A percentile compares a stretch with the other conserved stretches of the same genome.
Evolutionary conservation across 2,329 filamentous ascomycete species (phyloP).

Genomic region (Mycocentrospora acerina): DNA sequence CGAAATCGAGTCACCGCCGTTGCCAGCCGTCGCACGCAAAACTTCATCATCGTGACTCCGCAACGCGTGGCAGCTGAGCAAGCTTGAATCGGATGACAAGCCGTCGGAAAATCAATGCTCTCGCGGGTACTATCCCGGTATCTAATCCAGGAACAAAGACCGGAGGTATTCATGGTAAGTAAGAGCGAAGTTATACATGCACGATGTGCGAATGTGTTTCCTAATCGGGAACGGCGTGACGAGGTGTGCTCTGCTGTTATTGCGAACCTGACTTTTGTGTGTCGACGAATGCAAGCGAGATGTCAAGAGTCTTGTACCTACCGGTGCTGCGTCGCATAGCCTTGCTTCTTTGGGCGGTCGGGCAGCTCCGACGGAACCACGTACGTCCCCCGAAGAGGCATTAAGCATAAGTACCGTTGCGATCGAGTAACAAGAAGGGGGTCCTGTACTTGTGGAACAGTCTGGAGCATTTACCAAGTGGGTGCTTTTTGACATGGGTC

Average conservation of each 20-base stretch:
- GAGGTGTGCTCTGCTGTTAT: slow-evolving; percentile 6
- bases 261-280: slow-evolving; percentile 6
- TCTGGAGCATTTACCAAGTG: slow-evolving; percentile 35
- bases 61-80: slow-evolving; percentile 18
- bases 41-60: slow-evolving; percentile 16
- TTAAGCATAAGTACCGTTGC: slow-evolving; percentile 8
- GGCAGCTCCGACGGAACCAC: slow-evolving; percentile 11
- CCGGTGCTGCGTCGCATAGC: background rate
- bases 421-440: slow-evolving; percentile 20
- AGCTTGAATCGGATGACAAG: slow-evolving; percentile 5
- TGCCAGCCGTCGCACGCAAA: slow-evolving; percentile 18
- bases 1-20: slow-evolving; percentile 15
- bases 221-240: slow-evolving; percentile 11
- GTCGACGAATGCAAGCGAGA: slow-evolving; percentile 23
- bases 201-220: slow-evolving; percentile 22
- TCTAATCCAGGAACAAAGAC: slow-evolving; percentile 7
- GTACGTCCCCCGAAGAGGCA: slow-evolving; percentile 2
- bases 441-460: slow-evolving; percentile 11
- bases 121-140: slow-evolving; percentile 2
- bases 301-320: slow-evolving; percentile 29
- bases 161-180: slow-evolving; percentile 2
- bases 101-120: too few relatives aligned
- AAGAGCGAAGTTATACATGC: slow-evolving; percentile 20
- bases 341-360: too few relatives aligned
- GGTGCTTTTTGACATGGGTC: slow-evolving; percentile 21